Evolutionary conservation across 164 flowering plant genomes (phyloP), one percentile per base, ranked within the genome.

Genomic region (Paratinospora sagittata): DNA sequence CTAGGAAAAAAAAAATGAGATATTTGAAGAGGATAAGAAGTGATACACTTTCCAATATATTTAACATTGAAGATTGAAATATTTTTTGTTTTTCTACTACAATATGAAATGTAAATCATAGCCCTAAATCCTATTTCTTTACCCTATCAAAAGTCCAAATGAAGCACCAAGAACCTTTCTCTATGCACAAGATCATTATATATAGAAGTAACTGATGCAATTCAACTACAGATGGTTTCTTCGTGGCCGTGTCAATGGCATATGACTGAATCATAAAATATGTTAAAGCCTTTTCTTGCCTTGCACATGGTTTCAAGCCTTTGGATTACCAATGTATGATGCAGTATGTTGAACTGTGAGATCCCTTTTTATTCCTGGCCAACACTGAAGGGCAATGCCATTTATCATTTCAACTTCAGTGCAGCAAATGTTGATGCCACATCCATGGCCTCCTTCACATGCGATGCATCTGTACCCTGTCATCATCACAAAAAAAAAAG

Each of bases 391-490:
- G 16, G 16, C 14, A 11, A 72, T 19, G 16, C 26, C 8, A 63
- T 11, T 17, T 67, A 47, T 79, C 77, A 78, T 21, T 70, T 78
- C 82, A 89, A 68, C 72, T 81, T 91, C 87, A 88, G 73, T 36
- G 86, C 76, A 0, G 92, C 94, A 71, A 88, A 88, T 45, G 79
- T 33, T n/a, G 73, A 45, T 8, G 97, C 97, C 65, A 84, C 60
- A 26, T 78, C 83, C 73, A 89, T 82, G 21, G 92, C 97, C 68
- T 83, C 86, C 27, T 72, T 75, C 21, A 91, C 27, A 1, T 75
- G 81, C 17, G 85, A 74, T 16, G 85, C 87, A 73, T 87, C 91
- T 9, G 82, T 76, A n/a, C 90, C 90, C 90, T 86, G 85, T 37
- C 69, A 63, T 43, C 61, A 34, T 8, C n/a, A n/a, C n/a, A n/a